Base-by-base conservation (phyloP, 2,329 filamentous ascomycete genomes). In the Aschersonia sp. region DNA sequence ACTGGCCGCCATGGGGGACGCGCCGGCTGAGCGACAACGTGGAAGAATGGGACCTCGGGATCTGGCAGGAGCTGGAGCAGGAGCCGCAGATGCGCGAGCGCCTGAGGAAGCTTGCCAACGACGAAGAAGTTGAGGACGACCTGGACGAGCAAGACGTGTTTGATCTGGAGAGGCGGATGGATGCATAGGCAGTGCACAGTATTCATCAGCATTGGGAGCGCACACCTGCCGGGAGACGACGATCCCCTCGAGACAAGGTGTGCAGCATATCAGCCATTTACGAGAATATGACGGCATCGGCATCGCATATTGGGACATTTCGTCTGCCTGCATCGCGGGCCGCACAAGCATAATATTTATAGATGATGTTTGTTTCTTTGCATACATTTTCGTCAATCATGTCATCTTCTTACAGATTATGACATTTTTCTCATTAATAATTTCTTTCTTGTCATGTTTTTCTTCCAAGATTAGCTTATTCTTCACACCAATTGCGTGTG, bases 21-120 rank as follows among this genome's bases (percentile, higher is more conserved):
- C 62, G 49, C 55, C 62, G 54, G 12, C 51, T 55, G n/a, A 55
- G 57, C 12, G 61, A 59, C n/a, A 62, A 63, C 7, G 57, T 66
- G 5, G 71, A 74, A 50, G 69, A 76, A 46, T 72, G 73, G 69
- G 66, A 73, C 11, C 55, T 77, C 4, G 71, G 72, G 55, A 56
- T 77, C 5, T 79, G 75, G 75, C 75, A 79, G 58, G 74, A 78
- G 57, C 58, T 79, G 51, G 75, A 79, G 59, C 66, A 70, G 56
- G 70, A 78, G 44, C 65, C 69, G 2, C 59, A 52, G 0, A 63
- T 77, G 6, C 60, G 58, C 42, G 64, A 66, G 50, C 62, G 66
- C 32, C 53, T 79, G 41, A 62, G 58, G 45, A 58, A 58, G 50
- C 62, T 74, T 52, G 65, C 66, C 41, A 55, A 59, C 12, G 62